These are phyloP conservation scores for Alternaria incomplexa DNA, from an alignment of 2,329 filamentous ascomycete genomes.

Conservation along the genomic window DNA sequence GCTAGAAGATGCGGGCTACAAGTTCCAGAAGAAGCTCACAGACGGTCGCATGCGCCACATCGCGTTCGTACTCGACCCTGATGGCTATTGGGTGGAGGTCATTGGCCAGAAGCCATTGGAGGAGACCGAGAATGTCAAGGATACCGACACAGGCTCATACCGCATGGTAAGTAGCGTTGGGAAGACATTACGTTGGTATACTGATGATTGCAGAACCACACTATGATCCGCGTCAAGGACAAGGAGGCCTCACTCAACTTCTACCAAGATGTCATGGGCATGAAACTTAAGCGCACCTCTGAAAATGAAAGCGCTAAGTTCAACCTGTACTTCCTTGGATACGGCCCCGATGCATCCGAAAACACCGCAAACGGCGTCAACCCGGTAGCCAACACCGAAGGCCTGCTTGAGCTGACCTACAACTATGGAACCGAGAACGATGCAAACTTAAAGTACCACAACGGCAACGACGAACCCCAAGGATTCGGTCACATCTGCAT, in stretches of 20 bases:
- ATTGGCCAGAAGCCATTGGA: conserved; percentile 75
- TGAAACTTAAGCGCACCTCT: conserved; percentile 76
- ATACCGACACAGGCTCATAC: conserved; percentile 78
- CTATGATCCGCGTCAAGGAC: conserved; percentile 91
- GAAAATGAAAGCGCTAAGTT: conserved; percentile 77
- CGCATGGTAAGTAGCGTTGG: conserved; percentile 58
- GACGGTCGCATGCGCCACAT: conserved; percentile 78
- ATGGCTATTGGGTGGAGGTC: conserved; percentile 76
- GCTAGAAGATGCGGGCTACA: conserved; percentile 87
- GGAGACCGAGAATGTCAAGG: conserved; percentile 72
- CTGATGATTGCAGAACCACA: conserved; percentile 69
- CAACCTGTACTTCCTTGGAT: conserved; percentile 92
- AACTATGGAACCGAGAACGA: conserved; percentile 85
- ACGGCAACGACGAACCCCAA: conserved; percentile 89
- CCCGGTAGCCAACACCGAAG: conserved; percentile 73
- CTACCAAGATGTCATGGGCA: conserved; percentile 80
- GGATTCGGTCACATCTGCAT: conserved; percentile 94
- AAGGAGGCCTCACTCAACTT: conserved; percentile 55
- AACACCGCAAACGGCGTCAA: conserved; percentile 63
- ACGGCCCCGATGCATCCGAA: conserved; percentile 59
- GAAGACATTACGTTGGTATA: not conserved
- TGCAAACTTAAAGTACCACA: conserved; percentile 82
- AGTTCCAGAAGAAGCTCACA: conserved; percentile 91
- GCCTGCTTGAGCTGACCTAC: conserved; percentile 89
- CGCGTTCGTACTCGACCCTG: conserved; percentile 87